Evolutionary conservation across 2,329 filamentous ascomycete genomes (phyloP), one percentile per base, ranked within the genome.

Genomic region (Dryadomyces quercus-mongolicae): DNA sequence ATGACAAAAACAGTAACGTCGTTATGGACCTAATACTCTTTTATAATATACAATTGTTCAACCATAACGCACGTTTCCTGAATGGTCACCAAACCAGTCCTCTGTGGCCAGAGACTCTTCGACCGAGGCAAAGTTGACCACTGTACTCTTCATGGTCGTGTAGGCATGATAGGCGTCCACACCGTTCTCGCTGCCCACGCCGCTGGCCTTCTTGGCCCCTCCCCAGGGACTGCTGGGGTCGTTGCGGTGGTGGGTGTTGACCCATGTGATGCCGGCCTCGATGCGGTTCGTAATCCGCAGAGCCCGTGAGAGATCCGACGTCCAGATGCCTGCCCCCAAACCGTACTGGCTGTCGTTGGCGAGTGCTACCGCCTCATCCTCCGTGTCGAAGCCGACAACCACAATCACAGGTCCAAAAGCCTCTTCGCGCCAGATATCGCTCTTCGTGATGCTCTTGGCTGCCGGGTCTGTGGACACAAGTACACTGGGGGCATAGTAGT

Each of bases 401-500:
- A 84, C 78, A 66, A 86, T 83, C 43, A 91, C 87, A 9, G 88
- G 88, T 20, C 88, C 88, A 67, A 93, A 93, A 56, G 89, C 88
- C 68, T 93, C 88, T 66, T 90, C 85, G 61, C 81, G 78, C 74
- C 87, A 84, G 60, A 93, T 85, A 65, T 81, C 81, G 68, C 87
- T 85, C 63, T 80, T 70, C 40, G 80, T 74, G 79, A 90, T 74
- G 49, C 45, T 45, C 48, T 20, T 20, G 47, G 50, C 22, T 20
- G 21, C 16, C 69, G 65, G 70, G 63, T 74, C 34, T 48, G 81
- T 71, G 0, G 66, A 69, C 0, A 65, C 63, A 25, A 95, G 76
- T 2, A 95, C 78, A 0, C 90, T 95, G 0, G 88, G 88, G 51
- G 86, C 77, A 68, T 83, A 94, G 71, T 88, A 95, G 67, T 90